phyloP scores from a whole-genome alignment of 306 rosid genomes.

The Quercus berberidifolia region DNA sequence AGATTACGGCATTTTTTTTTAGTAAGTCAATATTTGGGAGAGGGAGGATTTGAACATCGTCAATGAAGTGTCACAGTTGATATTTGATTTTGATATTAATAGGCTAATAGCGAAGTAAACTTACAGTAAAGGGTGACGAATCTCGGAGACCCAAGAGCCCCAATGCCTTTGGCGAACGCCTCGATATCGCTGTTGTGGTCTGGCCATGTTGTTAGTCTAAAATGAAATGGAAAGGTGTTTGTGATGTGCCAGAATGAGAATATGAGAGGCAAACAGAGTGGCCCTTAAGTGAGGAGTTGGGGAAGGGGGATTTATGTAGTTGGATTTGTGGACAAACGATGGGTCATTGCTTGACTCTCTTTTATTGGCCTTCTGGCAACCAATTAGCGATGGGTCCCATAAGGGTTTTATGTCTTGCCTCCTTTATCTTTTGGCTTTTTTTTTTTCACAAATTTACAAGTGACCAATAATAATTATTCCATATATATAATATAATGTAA shows the following conservation, averaged over 20 bases:
- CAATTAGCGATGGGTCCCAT: slow-evolving; percentile 64
- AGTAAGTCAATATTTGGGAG: too few species aligned
- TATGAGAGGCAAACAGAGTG: neutral
- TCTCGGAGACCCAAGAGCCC: slow-evolving; percentile 99
- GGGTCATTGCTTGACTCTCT: slow-evolving; percentile 14
- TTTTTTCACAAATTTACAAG: slow-evolving; percentile 4
- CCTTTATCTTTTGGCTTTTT: slow-evolving; percentile 25
- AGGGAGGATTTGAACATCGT: too few species aligned
- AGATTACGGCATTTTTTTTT: neutral
- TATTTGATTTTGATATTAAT: too few species aligned
- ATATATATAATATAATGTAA: slow-evolving; percentile 14
- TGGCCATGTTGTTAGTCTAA: slow-evolving; percentile 61
- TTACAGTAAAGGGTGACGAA: slow-evolving; percentile 94
- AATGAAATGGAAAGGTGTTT: slow-evolving; percentile 34
- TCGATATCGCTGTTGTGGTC: slow-evolving; percentile 91
- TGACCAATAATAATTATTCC: slow-evolving; percentile 12
- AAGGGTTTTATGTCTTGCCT: slow-evolving; percentile 15
- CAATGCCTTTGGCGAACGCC: slow-evolving; percentile 99
- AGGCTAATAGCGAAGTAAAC: slow-evolving; percentile 10
- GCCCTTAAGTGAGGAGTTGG: slow-evolving; percentile 1
- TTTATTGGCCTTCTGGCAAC: slow-evolving; percentile 31
- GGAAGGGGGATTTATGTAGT: slow-evolving; percentile 55
- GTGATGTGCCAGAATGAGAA: slow-evolving; percentile 29
- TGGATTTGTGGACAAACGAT: slow-evolving; percentile 22
- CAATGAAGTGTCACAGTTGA: too few species aligned